Evolutionary conservation across 345 rosid genomes (phyloP).

Genomic region (Eucalyptus microcorys): DNA sequence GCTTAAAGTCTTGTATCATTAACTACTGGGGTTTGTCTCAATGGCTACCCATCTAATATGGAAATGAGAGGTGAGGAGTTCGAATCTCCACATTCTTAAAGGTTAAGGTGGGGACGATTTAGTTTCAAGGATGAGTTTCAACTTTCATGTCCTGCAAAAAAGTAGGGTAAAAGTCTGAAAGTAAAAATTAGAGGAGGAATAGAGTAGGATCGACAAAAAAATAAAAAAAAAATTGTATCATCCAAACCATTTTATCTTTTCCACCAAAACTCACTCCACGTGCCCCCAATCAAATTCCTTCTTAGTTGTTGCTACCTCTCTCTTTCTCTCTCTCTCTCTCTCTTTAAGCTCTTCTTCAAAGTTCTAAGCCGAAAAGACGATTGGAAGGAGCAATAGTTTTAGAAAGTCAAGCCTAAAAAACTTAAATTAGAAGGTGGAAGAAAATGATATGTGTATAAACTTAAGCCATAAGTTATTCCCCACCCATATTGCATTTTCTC

Average conservation of each 20-base stretch:
- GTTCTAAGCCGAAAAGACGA: rapidly evolving
- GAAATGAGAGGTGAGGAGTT: rapidly evolving
- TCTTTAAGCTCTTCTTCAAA: not conserved
- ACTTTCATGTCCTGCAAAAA: rapidly evolving
- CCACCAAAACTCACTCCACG: not conserved
- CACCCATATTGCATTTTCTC: not conserved
- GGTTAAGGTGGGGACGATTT: rapidly evolving
- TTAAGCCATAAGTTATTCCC: not conserved
- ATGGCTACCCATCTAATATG: rapidly evolving
- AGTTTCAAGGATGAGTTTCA: rapidly evolving
- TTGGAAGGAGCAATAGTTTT: too few species aligned
- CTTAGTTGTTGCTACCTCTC: too few species aligned
- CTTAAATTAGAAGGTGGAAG: too few species aligned
- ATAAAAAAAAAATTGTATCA: too few species aligned
- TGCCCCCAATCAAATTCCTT: not conserved
- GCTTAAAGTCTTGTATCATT: not conserved
- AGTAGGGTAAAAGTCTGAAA: rapidly evolving
- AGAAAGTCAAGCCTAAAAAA: too few species aligned
- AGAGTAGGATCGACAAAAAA: too few species aligned
- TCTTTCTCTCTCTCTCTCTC: too few species aligned
- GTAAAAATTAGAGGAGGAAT: too few species aligned
- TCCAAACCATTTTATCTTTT: not conserved
- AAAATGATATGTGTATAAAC: too few species aligned
- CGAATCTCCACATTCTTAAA: rapidly evolving
- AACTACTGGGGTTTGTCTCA: rapidly evolving